These are phyloP conservation scores for Sporisorium scitamineum DNA, from an alignment of 1,284 basidiomycete species.

Conservation along the genomic window DNA sequence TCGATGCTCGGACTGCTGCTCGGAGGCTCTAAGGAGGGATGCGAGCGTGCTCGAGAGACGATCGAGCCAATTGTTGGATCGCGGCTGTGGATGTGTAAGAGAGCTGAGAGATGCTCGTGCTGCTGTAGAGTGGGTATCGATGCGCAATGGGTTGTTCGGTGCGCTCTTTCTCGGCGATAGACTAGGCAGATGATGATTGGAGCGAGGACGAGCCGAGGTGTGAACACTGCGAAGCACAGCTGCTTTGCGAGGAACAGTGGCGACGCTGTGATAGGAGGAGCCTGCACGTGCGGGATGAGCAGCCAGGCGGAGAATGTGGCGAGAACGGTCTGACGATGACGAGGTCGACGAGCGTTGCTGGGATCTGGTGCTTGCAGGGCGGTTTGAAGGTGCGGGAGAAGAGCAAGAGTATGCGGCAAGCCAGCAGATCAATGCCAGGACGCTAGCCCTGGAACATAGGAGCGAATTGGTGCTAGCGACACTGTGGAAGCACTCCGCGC, in stretches of 20 bases:
- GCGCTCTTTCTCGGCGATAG: slow-evolving; percentile 1
- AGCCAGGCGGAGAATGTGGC: slow-evolving; percentile 8
- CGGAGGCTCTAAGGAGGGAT: slow-evolving; percentile 31
- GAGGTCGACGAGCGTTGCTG: background rate
- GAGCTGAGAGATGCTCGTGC: slow-evolving; percentile 30
- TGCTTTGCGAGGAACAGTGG: slow-evolving; percentile 20
- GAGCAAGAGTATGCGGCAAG: slow-evolving; percentile 41
- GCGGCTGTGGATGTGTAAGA: slow-evolving; percentile 26
- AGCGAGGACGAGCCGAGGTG: slow-evolving; percentile 24
- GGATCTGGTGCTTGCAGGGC: background rate
- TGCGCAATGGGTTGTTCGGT: background rate
- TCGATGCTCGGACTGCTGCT: slow-evolving; percentile 24
- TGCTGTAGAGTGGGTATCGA: slow-evolving; percentile 1
- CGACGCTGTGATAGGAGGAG: background rate
- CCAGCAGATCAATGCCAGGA: slow-evolving; percentile 44
- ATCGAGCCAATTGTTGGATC: slow-evolving; percentile 39
- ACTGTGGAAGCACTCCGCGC: slow-evolving; percentile 29
- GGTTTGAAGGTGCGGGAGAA: slow-evolving; percentile 14
- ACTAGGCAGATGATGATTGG: slow-evolving; percentile 9
- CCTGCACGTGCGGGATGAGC: background rate
- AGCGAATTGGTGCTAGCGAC: slow-evolving; percentile 24
- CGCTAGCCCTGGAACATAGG: slow-evolving; percentile 32
- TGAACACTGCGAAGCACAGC: slow-evolving; percentile 32
- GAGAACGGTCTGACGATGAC: background rate
- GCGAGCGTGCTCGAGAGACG: slow-evolving; percentile 29